phyloP scores from a whole-genome alignment of 1,284 basidiomycete genomes.

The Anthracocystis walkeri region DNA sequence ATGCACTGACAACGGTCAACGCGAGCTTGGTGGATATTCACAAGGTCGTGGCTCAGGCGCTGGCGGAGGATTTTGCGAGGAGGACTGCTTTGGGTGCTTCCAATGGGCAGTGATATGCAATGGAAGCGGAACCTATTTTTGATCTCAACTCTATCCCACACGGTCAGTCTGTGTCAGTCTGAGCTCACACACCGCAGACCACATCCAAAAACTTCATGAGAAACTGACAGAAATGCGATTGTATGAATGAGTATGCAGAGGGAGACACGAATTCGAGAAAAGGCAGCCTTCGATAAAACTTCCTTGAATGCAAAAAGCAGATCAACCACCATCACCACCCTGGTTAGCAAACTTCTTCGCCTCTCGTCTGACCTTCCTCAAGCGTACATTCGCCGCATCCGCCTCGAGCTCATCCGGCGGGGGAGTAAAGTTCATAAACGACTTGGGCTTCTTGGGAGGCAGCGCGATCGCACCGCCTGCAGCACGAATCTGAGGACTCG shows the following conservation, averaged over 20 bases:
- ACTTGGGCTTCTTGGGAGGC: constrained; percentile 53
- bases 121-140: neutral
- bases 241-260: neutral
- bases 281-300: neutral
- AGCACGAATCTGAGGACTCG: constrained; percentile 40
- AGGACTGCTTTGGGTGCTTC: constrained; percentile 27
- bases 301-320: neutral
- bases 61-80: constrained; percentile 40
- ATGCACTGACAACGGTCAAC: constrained; percentile 24
- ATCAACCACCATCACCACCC: constrained; percentile 58
- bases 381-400: constrained; percentile 32
- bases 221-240: constrained; percentile 4
- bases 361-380: constrained; percentile 40
- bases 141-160: neutral
- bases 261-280: neutral
- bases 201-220: neutral
- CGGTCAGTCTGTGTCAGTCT: neutral
- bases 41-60: constrained; percentile 41
- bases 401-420: constrained; percentile 59
- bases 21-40: constrained; percentile 47
- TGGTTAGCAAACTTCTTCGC: constrained; percentile 51
- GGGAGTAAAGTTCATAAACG: constrained; percentile 62
- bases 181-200: neutral
- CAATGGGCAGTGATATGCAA: neutral
- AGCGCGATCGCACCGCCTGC: constrained; percentile 36